These are phyloP conservation scores for Hippophae rhamnoides DNA, from an alignment of 306 rosid genomes.

Conservation along the genomic window DNA sequence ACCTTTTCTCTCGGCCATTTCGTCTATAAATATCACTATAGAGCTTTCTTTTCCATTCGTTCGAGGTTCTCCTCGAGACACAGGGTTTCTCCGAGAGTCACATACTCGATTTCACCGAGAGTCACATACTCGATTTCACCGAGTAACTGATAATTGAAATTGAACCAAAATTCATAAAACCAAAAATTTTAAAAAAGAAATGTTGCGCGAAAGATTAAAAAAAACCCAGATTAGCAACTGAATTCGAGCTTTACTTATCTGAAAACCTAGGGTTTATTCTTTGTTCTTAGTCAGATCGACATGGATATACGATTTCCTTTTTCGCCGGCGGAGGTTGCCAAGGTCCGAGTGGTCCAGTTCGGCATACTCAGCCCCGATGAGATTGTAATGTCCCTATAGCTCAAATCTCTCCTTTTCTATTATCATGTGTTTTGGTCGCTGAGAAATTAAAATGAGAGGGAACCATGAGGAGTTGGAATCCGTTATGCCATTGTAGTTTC, in stretches of 20 bases:
- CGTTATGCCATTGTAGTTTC: background rate
- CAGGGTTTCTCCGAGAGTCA: conserved; percentile 17
- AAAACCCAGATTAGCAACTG: background rate
- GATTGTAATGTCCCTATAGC: conserved; percentile 46
- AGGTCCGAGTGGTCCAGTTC: conserved; percentile 83
- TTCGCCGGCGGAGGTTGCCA: conserved; percentile 97
- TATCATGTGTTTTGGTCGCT: conserved; percentile 3
- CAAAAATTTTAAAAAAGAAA: background rate
- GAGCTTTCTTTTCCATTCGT: rapidly evolving
- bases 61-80: background rate
- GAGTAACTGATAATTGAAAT: background rate
- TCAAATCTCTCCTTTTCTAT: background rate
- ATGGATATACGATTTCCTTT: conserved; percentile 92
- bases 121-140: conserved; percentile 18
- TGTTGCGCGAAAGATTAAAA: background rate
- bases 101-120: conserved; percentile 19
- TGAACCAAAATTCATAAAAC: background rate
- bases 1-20: background rate
- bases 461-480: background rate
- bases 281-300: conserved; percentile 24
- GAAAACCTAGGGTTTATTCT: conserved; percentile 23
- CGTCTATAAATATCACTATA: conserved; percentile 51
- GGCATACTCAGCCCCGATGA: conserved; percentile 93
- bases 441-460: background rate
- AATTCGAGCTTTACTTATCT: conserved; percentile 14